Evolutionary conservation across 139 green algal genomes (phyloP), one percentile per base, ranked within the genome.

Genomic region (Chloropicon primus): DNA sequence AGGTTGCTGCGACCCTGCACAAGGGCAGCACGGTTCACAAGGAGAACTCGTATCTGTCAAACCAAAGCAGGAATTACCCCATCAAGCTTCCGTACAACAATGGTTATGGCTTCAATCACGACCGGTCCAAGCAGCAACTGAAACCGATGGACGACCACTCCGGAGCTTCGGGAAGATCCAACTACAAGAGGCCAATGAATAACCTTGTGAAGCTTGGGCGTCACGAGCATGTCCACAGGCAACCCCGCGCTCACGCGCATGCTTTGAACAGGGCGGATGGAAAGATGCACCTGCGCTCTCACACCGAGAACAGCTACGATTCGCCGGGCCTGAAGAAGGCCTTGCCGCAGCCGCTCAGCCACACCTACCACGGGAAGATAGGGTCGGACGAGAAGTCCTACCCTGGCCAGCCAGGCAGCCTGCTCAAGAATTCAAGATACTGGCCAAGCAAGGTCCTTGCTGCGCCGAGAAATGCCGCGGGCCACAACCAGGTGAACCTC

Each of bases 21-120:
- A 62, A 62, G 41, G 41, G 41, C 10, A 62, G 86, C 72, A 29
- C 84, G 27, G 91, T 95, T 22, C 74, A 88, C 26, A 95, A 95
- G 79, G 90, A 95, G 76, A 79, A 95, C 79, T 78, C 22, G 74
- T 83, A 22, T 26, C 74, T 54, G 25, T 77, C n/a, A 27, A 71
- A 74, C n/a, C 54, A 1, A 62, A 75, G 71, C 23, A 71, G 26
- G 79, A 80, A 76, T 80, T 83, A 71, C 77, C 79, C 27, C 5
- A 62, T 62, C 41, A 62, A 62, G 41, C 21, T 25, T 2, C 62
- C 21, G 24, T 75, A 76, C 27, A 76, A 83, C 75, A 78, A 78
- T n/a, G 74, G 79, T 78, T 22, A 79, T 72, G 24, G 22, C 76
- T 24, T 54, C 78, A n/a, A 79, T 62, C 73, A 74, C 78, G 74